phyloP scores from a whole-genome alignment of 768 basidiomycete species.

The Strobilomyces dryophilus region DNA sequence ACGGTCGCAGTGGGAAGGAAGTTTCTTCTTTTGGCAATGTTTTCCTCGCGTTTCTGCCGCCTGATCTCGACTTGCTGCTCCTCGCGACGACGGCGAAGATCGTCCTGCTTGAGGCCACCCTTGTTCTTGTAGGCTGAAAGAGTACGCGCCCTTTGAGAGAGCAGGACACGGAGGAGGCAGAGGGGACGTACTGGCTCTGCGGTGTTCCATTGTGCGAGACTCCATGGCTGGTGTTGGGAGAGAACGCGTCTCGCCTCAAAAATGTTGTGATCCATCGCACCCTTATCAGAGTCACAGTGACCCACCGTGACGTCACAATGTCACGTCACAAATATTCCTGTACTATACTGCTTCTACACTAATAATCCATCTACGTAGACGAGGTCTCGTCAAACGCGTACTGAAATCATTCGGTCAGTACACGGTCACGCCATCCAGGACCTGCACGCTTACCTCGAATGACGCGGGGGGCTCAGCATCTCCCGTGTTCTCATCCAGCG shows the following conservation, averaged over 20 bases:
- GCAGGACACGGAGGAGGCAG: conserved; percentile 1
- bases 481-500: conserved; percentile 64
- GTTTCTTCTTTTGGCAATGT: conserved; percentile 96
- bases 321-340: conserved; percentile 5
- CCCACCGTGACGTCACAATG: conserved; percentile 10
- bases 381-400: conserved; percentile 75
- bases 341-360: neutral
- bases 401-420: conserved; percentile 37
- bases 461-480: conserved; percentile 74
- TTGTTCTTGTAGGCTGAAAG: conserved; percentile 84
- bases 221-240: conserved; percentile 35
- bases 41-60: conserved; percentile 97
- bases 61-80: conserved; percentile 99
- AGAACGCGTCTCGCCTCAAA: conserved; percentile 16
- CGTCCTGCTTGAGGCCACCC: conserved; percentile 83
- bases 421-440: neutral
- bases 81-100: conserved; percentile 93
- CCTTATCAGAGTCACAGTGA: conserved; percentile 28
- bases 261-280: neutral
- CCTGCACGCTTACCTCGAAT: conserved; percentile 66
- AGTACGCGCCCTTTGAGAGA: conserved; percentile 36
- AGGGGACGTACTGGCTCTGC: conserved; percentile 57
- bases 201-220: conserved; percentile 70
- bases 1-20: conserved; percentile 68
- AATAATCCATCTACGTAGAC: conserved; percentile 28